Base-by-base conservation (phyloP, 352 stramenopile genomes). In the Globisporangium okanoganense region DNA sequence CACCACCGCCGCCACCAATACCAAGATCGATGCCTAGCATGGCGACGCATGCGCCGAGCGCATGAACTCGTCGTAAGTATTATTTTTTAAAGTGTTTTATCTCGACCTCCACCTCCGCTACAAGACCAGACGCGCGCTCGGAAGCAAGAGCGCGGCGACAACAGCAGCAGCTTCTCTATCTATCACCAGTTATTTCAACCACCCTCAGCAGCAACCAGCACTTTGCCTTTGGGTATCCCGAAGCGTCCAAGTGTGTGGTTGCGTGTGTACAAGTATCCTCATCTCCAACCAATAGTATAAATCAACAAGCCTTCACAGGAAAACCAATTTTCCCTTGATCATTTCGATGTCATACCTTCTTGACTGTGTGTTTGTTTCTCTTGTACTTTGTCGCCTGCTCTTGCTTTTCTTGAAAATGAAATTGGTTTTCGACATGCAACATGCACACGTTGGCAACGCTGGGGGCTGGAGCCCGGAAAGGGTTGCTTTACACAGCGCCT, bases 401-500 rank as follows among this genome's bases (percentile, higher is more conserved):
- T 40, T 16, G 3, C n/a, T 55, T 20, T 47, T 22, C 9, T 8
- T 49, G 14, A 10, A 22, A n/a, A 20, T 54, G 48, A 43, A 40
- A 56, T 43, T 56, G 49, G 29, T 29, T 43, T 45, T 33, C 14
- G 20, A 55, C n/a, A 43, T n/a, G 49, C 29, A 43, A 43, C 27
- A 43, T 38, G 52, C 40, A 22, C 14, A 45, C 18, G 40, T 10
- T 45, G 18, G 40, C 8, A 1, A 6, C 6, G 31, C 22, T 40
- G 10, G 22, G 18, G 44, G 27, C 53, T 24, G 6, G 16, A 16
- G 5, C 1, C 16, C 2, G 5, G 25, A 29, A 13, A 31, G 41
- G 6, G 40, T 35, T 38, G 16, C 41, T 61, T 86, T 88, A 95
- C 16, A 93, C 80, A 33, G 81, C 76, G 5, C 68, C 76, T 25